Conservation (phyloP, 148 eudicot genomes). For the Camellia lanceoleosa region DNA sequence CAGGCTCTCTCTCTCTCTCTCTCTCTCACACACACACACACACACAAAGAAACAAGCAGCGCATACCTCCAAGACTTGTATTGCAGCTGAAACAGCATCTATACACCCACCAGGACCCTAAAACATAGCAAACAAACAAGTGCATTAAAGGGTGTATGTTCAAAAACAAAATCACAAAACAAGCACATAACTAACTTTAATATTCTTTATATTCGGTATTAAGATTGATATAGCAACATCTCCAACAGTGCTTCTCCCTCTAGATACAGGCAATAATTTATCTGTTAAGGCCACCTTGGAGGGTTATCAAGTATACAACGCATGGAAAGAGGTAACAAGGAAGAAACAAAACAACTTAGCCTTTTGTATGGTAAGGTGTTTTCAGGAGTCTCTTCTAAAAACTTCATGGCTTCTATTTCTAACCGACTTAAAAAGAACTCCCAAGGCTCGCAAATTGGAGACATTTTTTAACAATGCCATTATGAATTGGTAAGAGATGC, state of each 20-base stretch:
- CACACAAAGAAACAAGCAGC: neutral
- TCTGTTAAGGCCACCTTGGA: neutral
- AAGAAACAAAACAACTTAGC: no score
- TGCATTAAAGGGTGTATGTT: neutral
- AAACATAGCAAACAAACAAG: constrained; percentile 10
- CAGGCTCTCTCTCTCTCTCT: no score
- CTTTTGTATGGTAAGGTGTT: no score
- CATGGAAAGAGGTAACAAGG: neutral
- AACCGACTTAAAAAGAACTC: no score
- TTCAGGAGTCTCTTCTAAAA: no score
- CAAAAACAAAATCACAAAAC: neutral
- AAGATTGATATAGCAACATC: neutral
- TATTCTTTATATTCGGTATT: neutral
- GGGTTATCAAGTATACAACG: neutral
- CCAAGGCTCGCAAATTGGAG: no score
- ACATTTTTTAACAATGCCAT: no score
- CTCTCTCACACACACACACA: neutral
- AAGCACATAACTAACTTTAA: neutral
- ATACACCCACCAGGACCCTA: constrained; percentile 69
- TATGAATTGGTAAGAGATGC: neutral
- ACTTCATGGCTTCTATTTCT: no score
- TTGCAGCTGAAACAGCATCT: constrained; percentile 86
- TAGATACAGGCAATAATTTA: neutral
- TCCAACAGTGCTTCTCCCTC: neutral
- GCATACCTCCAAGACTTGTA: constrained; percentile 71